phyloP scores from a whole-genome alignment of 805 yeast genomes.

The Candida yuanshanica region DNA sequence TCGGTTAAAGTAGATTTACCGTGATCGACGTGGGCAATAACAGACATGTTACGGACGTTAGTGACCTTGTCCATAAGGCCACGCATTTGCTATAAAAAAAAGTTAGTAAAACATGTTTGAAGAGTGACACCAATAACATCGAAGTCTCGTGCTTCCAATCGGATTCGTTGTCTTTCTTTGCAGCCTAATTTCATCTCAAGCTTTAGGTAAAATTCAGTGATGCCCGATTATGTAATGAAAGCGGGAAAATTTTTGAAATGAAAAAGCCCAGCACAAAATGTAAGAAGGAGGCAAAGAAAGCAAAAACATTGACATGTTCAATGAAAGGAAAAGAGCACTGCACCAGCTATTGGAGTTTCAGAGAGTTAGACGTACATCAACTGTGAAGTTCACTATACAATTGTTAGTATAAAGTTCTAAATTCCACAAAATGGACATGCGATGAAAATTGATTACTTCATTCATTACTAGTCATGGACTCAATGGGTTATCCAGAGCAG shows the following conservation, averaged over 20 bases:
- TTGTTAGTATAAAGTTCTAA: conserved; percentile 17
- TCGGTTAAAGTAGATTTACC: conserved; percentile 99
- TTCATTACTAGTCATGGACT: too few species aligned
- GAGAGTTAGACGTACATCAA: conserved; percentile 36
- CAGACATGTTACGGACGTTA: conserved; percentile 99
- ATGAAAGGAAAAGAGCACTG: too few species aligned
- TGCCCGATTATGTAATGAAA: not conserved
- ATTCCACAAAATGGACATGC: not conserved
- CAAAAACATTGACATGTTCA: too few species aligned
- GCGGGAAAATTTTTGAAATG: not conserved
- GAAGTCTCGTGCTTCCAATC: too few species aligned
- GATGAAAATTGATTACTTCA: not conserved
- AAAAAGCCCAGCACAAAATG: too few species aligned
- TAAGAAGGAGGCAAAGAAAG: too few species aligned
- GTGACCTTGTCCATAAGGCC: conserved; percentile 99
- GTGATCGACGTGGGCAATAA: conserved; percentile 99
- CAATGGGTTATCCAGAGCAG: not conserved
- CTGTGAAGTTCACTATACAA: conserved; percentile 47
- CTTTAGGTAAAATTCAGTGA: too few species aligned
- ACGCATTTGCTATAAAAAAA: conserved; percentile 74
- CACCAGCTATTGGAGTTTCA: too few species aligned
- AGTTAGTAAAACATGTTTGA: conserved; percentile 14
- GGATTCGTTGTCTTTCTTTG: too few species aligned
- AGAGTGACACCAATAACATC: not conserved
- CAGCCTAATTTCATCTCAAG: too few species aligned